Percentiles rank a stretch among this genome's conserved stretches.
These are phyloP conservation scores for Gryganskiella cystojenkinii DNA, from an alignment of 192 early-diverging fungal genomes.

Conservation along the genomic window DNA sequence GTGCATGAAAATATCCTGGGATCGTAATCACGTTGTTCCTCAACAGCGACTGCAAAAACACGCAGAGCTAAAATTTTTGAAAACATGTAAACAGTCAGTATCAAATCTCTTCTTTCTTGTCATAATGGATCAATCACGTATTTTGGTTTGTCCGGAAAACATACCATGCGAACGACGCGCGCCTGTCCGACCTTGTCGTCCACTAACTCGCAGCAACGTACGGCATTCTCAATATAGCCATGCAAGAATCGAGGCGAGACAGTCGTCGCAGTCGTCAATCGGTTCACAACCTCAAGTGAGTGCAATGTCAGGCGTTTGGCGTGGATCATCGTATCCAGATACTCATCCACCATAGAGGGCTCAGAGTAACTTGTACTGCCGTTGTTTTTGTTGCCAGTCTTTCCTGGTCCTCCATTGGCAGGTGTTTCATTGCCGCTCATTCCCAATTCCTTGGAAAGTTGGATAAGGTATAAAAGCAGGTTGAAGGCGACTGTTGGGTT, in stretches of 20 bases:
- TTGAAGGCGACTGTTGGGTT: slow-evolving; percentile 50
- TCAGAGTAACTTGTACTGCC: slow-evolving; percentile 21
- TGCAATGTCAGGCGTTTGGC: slow-evolving; percentile 43
- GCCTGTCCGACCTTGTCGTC: slow-evolving; percentile 55
- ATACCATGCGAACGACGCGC: slow-evolving; percentile 57
- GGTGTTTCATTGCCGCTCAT: background rate
- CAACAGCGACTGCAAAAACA: slow-evolving; percentile 54
- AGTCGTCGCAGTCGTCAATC: slow-evolving; percentile 37
- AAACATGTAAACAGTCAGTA: background rate
- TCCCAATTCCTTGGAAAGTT: slow-evolving; percentile 37
- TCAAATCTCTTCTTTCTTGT: too few species aligned
- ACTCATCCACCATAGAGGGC: slow-evolving; percentile 34
- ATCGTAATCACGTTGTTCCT: slow-evolving; percentile 52
- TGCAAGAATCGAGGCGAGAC: slow-evolving; percentile 51
- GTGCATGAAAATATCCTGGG: slow-evolving; percentile 43
- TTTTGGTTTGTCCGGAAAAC: too few species aligned
- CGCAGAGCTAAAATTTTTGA: slow-evolving; percentile 40
- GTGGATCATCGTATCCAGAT: slow-evolving; percentile 43
- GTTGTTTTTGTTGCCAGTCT: slow-evolving; percentile 4
- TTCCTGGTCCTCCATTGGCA: slow-evolving; percentile 8
- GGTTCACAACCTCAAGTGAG: slow-evolving; percentile 56
- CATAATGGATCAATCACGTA: too few species aligned
- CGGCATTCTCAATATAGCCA: slow-evolving; percentile 52
- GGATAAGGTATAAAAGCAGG: slow-evolving; percentile 41
- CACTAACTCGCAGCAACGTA: slow-evolving; percentile 54